Base-by-base conservation (phyloP, 108 stramenopile genomes). In the Skeletonema marinoi region DNA sequence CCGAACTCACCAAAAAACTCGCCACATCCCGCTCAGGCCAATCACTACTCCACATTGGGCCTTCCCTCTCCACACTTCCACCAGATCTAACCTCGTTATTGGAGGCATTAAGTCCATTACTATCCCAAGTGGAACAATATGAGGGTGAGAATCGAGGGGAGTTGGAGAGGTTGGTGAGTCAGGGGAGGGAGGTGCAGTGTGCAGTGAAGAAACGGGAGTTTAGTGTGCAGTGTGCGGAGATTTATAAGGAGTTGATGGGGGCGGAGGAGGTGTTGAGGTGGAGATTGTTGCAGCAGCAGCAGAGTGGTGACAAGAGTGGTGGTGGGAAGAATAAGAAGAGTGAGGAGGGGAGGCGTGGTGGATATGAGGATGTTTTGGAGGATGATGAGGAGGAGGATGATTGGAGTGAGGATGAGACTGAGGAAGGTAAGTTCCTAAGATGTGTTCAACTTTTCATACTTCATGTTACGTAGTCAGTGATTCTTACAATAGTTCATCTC, bases 21-120 rank as follows among this genome's bases (percentile, higher is more conserved):
- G 93, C 95, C 61, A 87, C 91, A 0, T 93, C 92, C 4, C 91
- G 89, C 59, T 92, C 93, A 1, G 95, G 95, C 54, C 95, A 93
- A 60, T 85, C 88, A 31, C 75, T 96, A 12, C 75, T 96, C 16
- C 91, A 96, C 78, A 93, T 96, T 68, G 91, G 95, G 12, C 89
- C 90, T 6, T 82, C 81, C 31, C 71, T 96, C 12, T 87, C 84
- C 13, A 86, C 93, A 0, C 78, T 96, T 5, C 95, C 95, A 0
- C 90, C 95, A 6, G 95, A 96, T 73, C 61, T 96, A 51, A 82
- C 90, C 33, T 81, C 88, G 16, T 74, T 96, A 2, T 61, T 92
- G 80, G 86, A 86, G 62, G 84, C 87, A 17, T 81, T 96, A 14
- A 78, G 82, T 32, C 93, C 95, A 2, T 46, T 96, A 13, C 56